These are phyloP conservation scores for Acephala macrosclerotiorum DNA, from an alignment of 2,329 filamentous ascomycete genomes.

Conservation along the genomic window DNA sequence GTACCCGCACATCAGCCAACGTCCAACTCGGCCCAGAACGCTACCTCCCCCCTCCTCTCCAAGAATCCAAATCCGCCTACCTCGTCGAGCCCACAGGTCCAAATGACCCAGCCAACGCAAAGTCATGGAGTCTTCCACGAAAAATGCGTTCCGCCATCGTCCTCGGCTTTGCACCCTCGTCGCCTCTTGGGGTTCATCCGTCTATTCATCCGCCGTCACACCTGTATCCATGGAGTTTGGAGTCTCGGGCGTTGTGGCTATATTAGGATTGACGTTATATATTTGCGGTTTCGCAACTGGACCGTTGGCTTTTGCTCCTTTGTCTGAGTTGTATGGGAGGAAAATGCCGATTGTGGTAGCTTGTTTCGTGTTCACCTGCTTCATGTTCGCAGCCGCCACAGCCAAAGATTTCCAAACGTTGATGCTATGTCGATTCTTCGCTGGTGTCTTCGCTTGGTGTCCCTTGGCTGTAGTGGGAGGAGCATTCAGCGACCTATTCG, in stretches of 20 bases:
- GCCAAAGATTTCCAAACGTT: conserved; percentile 60
- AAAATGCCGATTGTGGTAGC: conserved; percentile 20
- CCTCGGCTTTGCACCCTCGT: conserved; percentile 22
- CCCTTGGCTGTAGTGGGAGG: conserved; percentile 59
- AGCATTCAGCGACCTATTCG: conserved; percentile 69
- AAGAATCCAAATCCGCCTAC: conserved; percentile 16
- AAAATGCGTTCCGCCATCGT: conserved; percentile 18
- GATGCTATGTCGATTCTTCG: conserved; percentile 60
- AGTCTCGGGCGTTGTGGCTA: conserved; percentile 49
- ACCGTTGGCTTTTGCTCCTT: conserved; percentile 40
- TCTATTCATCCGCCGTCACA: conserved; percentile 46
- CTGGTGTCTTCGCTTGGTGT: conserved; percentile 58
- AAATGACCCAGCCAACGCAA: conserved; percentile 22
- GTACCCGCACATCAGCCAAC: conserved; percentile 13
- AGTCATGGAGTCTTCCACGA: conserved; percentile 18
- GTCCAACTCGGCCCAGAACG: conserved; percentile 17
- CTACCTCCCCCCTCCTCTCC: conserved; percentile 14
- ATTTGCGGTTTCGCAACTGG: conserved; percentile 41
- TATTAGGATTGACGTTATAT: conserved; percentile 51
- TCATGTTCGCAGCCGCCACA: conserved; percentile 61
- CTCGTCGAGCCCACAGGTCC: conserved; percentile 24
- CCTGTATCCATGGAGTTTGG: conserved; percentile 47
- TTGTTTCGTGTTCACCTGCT: conserved; percentile 53
- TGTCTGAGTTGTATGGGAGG: conserved; percentile 30
- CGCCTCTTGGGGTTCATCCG: conserved; percentile 24